Evolutionary conservation across 2,329 filamentous ascomycete genomes (phyloP), one percentile per base, ranked within the genome.

Genomic region (Coniochaeta hoffmannii): DNA sequence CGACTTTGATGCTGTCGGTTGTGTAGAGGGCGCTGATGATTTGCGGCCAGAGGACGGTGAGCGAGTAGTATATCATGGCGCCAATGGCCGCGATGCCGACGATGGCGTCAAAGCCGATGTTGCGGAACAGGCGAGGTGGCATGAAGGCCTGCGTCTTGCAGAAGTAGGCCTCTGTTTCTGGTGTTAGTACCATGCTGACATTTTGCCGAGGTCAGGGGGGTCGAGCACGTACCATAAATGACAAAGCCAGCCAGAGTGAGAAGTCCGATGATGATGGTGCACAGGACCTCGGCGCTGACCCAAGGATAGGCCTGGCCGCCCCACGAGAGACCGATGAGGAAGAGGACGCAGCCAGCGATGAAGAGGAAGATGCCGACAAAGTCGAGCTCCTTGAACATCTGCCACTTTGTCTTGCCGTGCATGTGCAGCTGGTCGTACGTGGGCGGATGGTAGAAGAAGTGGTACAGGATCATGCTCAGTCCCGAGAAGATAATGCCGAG

Each of bases 371-470:
- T 71, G 30, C 76, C 76, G 36, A 74, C 55, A 57, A 67, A 74
- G 61, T 79, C 79, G 12, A 81, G 67, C 56, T 73, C 67, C 60
- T 68, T 72, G 44, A 74, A 58, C 60, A 71, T 68, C 58, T 74
- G 64, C 60, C 66, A 60, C 49, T 65, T 66, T 1, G 68, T 66
- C 62, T 71, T 73, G 35, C 67, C 64, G 53, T 64, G 38, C 24
- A 70, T 62, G 57, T 76, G 73, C 17, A 76, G 69, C 64, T 73
- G 71, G 19, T 68, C 62, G 62, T 71, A 77, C 8, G 69, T 71
- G 0, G 77, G 76, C 24, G 75, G 77, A 58, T 73, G 71, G 64
- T 79, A 80, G 55, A 75, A 73, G 58, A 76, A 67, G 32, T 66
- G 65, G 56, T 72, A 77, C 7, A 76, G 66, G 1, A 68, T 61